Base-by-base conservation (phyloP, 2,329 filamentous ascomycete species). In the Fusarium marasasianum region DNA sequence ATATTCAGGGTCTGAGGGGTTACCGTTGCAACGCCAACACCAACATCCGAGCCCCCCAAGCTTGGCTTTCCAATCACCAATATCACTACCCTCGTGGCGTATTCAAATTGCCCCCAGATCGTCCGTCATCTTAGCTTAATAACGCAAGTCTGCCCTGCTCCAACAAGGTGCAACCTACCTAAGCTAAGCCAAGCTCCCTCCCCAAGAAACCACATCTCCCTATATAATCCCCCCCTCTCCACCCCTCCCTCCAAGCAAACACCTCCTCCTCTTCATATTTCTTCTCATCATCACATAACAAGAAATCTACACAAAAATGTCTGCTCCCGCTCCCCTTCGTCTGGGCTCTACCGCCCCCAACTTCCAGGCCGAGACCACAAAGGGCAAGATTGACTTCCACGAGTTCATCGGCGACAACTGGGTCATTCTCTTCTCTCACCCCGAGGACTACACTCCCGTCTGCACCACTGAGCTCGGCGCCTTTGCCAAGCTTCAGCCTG, bases 381-480 rank as follows among this genome's bases (percentile, higher is more conserved):
- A 89, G 77, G 92, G 93, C 79, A 89, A 91, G 74, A 94, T 96
- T 79, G 91, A 94, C 85, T 95, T 96, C 87, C 93, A 95, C 84
- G 88, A 94, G 83, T 95, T 93, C 86, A 89, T 95, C 75, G 92
- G 91, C 80, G 87, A 92, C 86, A 92, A 89, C 80, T 96, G 94
- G 94, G 91, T 92, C 67, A 90, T 96, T 75, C 87, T 96, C 78
- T 96, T 96, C 88, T 94, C 92, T 38, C 94, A 96, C 86, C 94
- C 94, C 7, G 92, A 92, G 83, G 95, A 98, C 85, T 98, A 94
- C 88, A 98, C 95, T 4, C 95, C 95, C 62, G 95, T 98, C 69
- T 98, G 95, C 89, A 98, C 95, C 74, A 98, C 95, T 62, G 95
- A 98, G 87, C 92, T 98, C 72, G 95, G 95, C 73, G 95, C 95